Evolutionary conservation across 2,329 filamentous ascomycete species (phyloP), one percentile per base, ranked within the genome.

Genomic region (Aaosphaeria pasadenensis): DNA sequence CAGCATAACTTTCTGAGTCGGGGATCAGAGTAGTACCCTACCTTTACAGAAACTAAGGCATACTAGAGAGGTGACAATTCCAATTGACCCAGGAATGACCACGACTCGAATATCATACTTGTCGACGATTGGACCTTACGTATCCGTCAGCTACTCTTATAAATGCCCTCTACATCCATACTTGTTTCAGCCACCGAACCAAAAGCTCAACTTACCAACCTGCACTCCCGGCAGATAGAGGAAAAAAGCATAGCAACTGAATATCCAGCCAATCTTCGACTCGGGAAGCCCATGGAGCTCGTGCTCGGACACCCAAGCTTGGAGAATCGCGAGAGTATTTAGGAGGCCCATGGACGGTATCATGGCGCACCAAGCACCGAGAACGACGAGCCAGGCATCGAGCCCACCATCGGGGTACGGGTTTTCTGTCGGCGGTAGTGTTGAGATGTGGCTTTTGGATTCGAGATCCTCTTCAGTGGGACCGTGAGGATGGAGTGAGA

Each of bases 331-430:
- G 5, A 73, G 55, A 4, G 63, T 71, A 30, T 74, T 74, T 45
- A 73, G 53, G 24, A 74, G 36, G 5, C 74, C 74, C 49, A 75
- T 71, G 4, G 64, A 66, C 7, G 67, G 65, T 28, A 72, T 57
- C 53, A 75, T 71, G 29, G 64, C 62, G 56, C 66, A 72, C 58
- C 67, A 74, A 11, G 71, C 65, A 5, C 73, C 74, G 2, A 70
- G 50, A 1, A 75, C 74, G 1, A 75, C 72, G 0, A 71, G 62
- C 71, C 74, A 76, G 32, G 74, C 73, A 38, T 57, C 50, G 2
- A 63, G 49, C 0, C 73, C 73, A 11, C 74, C 73, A 49, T 77
- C 74, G 0, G 74, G 73, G 48, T 60, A 49, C 17, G 9, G 9
- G 24, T 4, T 17, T 40, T 40, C 24, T 11, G 17, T 40, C 33